Evolutionary conservation across 768 basidiomycete species (phyloP), one percentile per base, ranked within the genome.

Genomic region (Phanerodontia chrysosporium): DNA sequence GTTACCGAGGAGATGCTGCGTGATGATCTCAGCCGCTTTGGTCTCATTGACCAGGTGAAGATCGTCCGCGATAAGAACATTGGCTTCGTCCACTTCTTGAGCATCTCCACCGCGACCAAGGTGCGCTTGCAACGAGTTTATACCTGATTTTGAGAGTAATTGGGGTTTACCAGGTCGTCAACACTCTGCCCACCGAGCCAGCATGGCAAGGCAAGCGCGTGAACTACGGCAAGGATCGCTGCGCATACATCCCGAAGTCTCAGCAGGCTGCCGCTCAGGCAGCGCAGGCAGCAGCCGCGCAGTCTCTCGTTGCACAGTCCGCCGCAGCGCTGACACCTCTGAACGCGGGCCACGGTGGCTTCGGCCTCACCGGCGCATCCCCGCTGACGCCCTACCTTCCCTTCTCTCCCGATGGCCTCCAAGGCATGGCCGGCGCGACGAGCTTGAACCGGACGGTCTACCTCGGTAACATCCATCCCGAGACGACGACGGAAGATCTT

Each of bases 1-100:
- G 85, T 87, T 78, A 96, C 92, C 1, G 97, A 98, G 77, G 91
- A 95, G 74, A 85, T 86, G 74, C 77, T 99, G 30, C 77, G 96
- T 32, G 95, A 98, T 62, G 95, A 98, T 69, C 78, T 98, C 24
- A 87, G 88, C 67, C 82, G 90, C 45, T 99, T 96, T 68, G 97
- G 97, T 22, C 79, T 96, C 28, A 98, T 99, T 67, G 97, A 99
- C 74, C 96, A 98, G 72, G 95, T 99, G 71, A 99, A 99, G 83
- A 98, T 99, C 69, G 97, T 98, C 53, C 78, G 96, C 61, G 97
- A 99, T 78, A 98, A 98, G 82, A 97, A 97, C 69, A 98, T 98
- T 58, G 97, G 95, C 2, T 99, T 99, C 71, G 95, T 99, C 21
- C 97, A 99, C 74, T 98, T 98, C 79, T 78, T 99, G 68, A 93